These are phyloP conservation scores for Sapria himalayana DNA, from an alignment of 345 rosid species.

Conservation along the genomic window DNA sequence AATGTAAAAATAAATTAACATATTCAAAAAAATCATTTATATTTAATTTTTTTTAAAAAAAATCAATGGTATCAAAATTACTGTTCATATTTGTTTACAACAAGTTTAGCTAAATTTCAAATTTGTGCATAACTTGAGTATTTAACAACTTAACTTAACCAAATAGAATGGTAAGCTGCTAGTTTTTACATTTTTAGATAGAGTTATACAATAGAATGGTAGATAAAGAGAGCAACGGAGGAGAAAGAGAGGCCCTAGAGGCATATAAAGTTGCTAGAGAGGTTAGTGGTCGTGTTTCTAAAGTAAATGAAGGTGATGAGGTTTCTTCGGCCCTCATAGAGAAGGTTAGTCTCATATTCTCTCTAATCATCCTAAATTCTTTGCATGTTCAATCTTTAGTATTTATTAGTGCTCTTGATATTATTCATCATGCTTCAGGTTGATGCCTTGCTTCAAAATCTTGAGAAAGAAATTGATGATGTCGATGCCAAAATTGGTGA, in stretches of 20 bases:
- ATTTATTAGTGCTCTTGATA: conserved; percentile 5
- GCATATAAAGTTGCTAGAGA: conserved; percentile 77
- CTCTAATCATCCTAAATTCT: neutral
- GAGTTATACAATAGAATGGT: conserved; percentile 75
- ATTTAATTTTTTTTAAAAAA: neutral
- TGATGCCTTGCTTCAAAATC: conserved; percentile 68
- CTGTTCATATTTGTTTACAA: neutral
- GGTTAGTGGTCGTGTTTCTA: conserved; percentile 28
- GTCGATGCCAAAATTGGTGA: conserved; percentile 71
- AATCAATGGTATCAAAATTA: neutral
- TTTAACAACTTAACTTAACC: conserved; percentile 1
- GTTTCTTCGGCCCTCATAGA: conserved; percentile 70
- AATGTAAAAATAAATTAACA: too few relatives aligned
- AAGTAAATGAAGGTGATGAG: conserved; percentile 29
- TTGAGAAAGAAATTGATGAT: conserved; percentile 75
- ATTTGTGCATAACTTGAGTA: neutral
- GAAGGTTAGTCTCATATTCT: conserved; percentile 20
- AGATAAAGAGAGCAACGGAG: conserved; percentile 41
- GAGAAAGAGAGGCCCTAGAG: conserved; percentile 51
- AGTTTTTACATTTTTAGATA: conserved; percentile 29
- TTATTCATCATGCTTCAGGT: conserved; percentile 21
- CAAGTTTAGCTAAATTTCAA: neutral
- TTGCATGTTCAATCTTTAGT: neutral
- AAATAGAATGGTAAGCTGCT: too few relatives aligned
- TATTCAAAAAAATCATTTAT: too few relatives aligned